These are phyloP conservation scores for Tolypocladium inflatum DNA, from an alignment of 2,329 filamentous ascomycete species.

Conservation along the genomic window DNA sequence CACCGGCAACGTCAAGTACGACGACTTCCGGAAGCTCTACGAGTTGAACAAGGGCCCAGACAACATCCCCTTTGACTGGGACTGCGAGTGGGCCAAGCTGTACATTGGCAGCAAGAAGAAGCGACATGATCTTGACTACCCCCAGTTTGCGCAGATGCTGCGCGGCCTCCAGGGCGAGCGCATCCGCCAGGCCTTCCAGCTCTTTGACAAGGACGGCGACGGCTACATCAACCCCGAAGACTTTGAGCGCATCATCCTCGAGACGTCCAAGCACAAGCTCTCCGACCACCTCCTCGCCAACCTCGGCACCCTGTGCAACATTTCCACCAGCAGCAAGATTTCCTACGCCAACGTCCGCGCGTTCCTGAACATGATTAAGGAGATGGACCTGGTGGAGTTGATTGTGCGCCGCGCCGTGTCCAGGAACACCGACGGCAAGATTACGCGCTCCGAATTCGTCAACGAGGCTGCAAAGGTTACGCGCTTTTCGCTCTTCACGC, in stretches of 20 bases:
- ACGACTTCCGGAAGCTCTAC: constrained; percentile 77
- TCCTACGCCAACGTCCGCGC: constrained; percentile 96
- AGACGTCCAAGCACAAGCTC: constrained; percentile 90
- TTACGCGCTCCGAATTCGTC: constrained; percentile 87
- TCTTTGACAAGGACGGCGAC: constrained; percentile 83
- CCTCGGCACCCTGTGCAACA: constrained; percentile 88
- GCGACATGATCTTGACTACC: constrained; percentile 86
- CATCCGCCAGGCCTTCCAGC: constrained; percentile 88
- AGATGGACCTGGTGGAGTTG: constrained; percentile 95
- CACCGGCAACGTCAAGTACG: constrained; percentile 78
- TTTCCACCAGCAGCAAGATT: constrained; percentile 82
- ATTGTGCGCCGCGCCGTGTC: constrained; percentile 79
- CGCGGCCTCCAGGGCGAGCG: constrained; percentile 92
- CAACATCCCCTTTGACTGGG: constrained; percentile 91
- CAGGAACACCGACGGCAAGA: constrained; percentile 82
- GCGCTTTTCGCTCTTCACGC: constrained; percentile 91
- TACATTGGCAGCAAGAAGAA: constrained; percentile 86
- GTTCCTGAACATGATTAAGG: constrained; percentile 95
- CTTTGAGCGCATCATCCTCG: constrained; percentile 91
- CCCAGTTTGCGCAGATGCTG: constrained; percentile 96
- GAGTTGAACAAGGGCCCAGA: constrained; percentile 79
- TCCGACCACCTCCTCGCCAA: constrained; percentile 92
- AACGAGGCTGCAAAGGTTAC: constrained; percentile 88
- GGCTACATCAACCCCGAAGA: constrained; percentile 93
- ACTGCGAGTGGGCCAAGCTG: constrained; percentile 89